phyloP scores from a whole-genome alignment of 306 rosid species.

The Argentina anserina region DNA sequence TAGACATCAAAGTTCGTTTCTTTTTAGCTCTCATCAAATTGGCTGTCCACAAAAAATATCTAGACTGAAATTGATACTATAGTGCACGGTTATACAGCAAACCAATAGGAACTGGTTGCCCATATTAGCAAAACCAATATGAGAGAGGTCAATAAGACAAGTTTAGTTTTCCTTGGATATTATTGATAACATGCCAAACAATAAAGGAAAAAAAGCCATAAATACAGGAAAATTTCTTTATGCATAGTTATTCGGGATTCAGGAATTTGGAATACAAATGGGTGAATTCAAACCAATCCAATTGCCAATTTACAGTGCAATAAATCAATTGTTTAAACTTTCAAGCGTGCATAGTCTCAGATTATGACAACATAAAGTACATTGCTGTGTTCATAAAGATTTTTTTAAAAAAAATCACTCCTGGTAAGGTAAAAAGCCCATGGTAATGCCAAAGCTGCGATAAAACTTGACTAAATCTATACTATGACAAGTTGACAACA shows the following conservation, averaged over 20 bases:
- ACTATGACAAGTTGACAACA: too few relatives aligned
- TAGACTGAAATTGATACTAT: background rate
- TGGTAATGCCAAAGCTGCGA: background rate
- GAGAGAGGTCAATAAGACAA: background rate
- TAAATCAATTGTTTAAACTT: too few relatives aligned
- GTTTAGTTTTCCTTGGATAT: background rate
- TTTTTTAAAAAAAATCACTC: background rate
- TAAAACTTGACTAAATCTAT: too few relatives aligned
- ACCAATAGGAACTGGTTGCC: background rate
- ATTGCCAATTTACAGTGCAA: background rate
- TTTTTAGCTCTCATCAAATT: background rate
- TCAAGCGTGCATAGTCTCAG: too few relatives aligned
- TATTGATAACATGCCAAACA: background rate
- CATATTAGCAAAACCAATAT: background rate
- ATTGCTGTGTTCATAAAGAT: background rate
- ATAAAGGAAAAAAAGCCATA: background rate
- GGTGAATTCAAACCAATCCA: background rate
- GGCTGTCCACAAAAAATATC: background rate
- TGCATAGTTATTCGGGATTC: background rate
- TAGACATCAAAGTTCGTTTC: background rate
- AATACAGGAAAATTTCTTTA: background rate
- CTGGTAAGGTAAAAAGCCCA: background rate
- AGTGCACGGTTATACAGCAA: background rate
- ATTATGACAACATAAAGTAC: background rate
- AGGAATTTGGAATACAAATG: background rate